Percentiles rank a stretch among this genome's conserved stretches.
phyloP scores from a whole-genome alignment of 2,329 filamentous ascomycete species.

The Arthroderma sp. region DNA sequence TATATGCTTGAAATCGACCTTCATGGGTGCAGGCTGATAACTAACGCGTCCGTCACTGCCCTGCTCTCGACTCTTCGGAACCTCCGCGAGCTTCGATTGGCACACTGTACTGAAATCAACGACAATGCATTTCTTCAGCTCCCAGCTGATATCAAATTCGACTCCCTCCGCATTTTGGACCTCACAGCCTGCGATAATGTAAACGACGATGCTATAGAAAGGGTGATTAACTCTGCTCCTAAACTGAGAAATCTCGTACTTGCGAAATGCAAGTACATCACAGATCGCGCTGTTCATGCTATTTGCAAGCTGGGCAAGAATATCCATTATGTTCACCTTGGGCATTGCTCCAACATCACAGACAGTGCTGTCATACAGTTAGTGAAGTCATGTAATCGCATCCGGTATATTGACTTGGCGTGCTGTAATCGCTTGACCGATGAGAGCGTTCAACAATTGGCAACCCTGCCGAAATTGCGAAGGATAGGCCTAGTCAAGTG shows the following conservation, averaged over 20 bases:
- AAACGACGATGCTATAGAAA: slow-evolving; percentile 75
- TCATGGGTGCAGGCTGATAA: slow-evolving; percentile 68
- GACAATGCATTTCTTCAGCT: slow-evolving; percentile 79
- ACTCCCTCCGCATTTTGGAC: slow-evolving; percentile 84
- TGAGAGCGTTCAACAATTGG: slow-evolving; percentile 68
- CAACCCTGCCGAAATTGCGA: slow-evolving; percentile 80
- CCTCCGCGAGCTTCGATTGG: slow-evolving; percentile 79
- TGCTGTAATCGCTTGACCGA: slow-evolving; percentile 87
- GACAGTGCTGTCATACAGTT: slow-evolving; percentile 76
- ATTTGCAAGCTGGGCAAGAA: slow-evolving; percentile 90
- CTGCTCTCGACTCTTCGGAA: slow-evolving; percentile 66
- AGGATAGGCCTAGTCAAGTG: slow-evolving; percentile 94
- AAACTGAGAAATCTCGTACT: slow-evolving; percentile 84
- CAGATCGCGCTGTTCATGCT: slow-evolving; percentile 71
- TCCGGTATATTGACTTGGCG: slow-evolving; percentile 94
- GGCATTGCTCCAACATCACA: slow-evolving; percentile 84
- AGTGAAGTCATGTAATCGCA: slow-evolving; percentile 76
- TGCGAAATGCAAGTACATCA: slow-evolving; percentile 87
- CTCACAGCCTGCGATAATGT: slow-evolving; percentile 76
- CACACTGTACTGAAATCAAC: slow-evolving; percentile 70
- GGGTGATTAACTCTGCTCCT: slow-evolving; percentile 74
- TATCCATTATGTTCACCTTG: slow-evolving; percentile 88
- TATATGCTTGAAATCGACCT: slow-evolving; percentile 95
- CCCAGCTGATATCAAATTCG: slow-evolving; percentile 56
- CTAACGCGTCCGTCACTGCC: slow-evolving; percentile 69